Evolutionary conservation across 441 rosid species (phyloP).

Genomic region (Breynia disticha): DNA sequence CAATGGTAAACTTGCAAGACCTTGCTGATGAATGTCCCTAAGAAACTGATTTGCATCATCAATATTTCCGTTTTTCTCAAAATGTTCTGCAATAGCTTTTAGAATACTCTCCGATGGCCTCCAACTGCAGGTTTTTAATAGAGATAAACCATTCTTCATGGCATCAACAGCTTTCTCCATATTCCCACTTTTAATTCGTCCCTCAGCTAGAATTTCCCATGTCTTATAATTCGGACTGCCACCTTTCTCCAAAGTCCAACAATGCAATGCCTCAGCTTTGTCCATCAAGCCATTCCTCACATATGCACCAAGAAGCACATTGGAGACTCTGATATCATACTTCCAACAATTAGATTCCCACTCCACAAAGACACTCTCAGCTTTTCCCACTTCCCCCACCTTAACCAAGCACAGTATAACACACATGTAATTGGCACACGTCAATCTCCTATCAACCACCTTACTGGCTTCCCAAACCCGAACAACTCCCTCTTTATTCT

Average conservation of each 20-base stretch:
- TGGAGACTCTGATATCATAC: constrained; percentile 57
- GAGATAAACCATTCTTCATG: constrained; percentile 34
- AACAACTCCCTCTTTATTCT: constrained; percentile 37
- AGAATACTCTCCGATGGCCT: constrained; percentile 38
- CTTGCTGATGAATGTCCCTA: constrained; percentile 30
- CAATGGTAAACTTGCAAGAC: constrained; percentile 38
- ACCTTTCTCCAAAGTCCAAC: constrained; percentile 37
- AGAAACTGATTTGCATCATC: constrained; percentile 39
- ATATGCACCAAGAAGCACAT: constrained; percentile 60
- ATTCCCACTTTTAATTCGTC: constrained; percentile 35
- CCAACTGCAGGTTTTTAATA: constrained; percentile 47
- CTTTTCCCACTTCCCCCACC: constrained; percentile 35
- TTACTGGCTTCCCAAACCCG: constrained; percentile 52
- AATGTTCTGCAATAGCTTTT: constrained; percentile 34
- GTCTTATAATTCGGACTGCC: constrained; percentile 63
- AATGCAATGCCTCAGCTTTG: constrained; percentile 45
- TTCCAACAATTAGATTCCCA: constrained; percentile 44
- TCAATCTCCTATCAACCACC: constrained; percentile 33
- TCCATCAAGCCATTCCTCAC: constrained; percentile 30
- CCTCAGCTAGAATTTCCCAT: constrained; percentile 69
- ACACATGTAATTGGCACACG: constrained; percentile 48
- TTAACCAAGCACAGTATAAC: constrained; percentile 45
- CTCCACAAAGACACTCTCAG: constrained; percentile 39
- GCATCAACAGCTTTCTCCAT: constrained; percentile 50
- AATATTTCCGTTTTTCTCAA: constrained; percentile 34